Conservation (phyloP, 2,329 filamentous ascomycete species). For the Colletotrichum echinochloae region DNA sequence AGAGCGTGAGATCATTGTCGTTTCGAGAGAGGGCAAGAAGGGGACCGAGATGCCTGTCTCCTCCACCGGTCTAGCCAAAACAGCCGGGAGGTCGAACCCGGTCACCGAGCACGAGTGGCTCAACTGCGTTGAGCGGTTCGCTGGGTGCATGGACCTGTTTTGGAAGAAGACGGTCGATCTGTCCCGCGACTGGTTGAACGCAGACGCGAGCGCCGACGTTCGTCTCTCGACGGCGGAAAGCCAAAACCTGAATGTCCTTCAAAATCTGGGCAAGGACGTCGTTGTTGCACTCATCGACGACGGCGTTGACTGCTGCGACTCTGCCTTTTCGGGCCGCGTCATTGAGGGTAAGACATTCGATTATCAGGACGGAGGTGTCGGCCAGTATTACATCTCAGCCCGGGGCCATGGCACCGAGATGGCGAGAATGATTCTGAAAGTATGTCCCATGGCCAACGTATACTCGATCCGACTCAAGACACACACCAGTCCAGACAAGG, state of each 20-base stretch:
- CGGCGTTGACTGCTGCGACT: slow-evolving; percentile 48
- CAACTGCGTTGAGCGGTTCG: background rate
- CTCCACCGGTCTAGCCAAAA: background rate
- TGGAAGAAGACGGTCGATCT: background rate
- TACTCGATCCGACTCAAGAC: slow-evolving; percentile 45
- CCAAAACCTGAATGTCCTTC: background rate
- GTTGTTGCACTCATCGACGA: slow-evolving; percentile 55
- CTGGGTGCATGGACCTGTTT: background rate
- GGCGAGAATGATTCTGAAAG: slow-evolving; percentile 44
- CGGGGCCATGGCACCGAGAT: slow-evolving; percentile 46
- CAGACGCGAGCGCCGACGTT: background rate
- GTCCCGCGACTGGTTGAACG: background rate
- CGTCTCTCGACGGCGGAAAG: background rate
- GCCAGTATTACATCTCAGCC: slow-evolving; percentile 47
- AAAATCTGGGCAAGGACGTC: slow-evolving; percentile 27
- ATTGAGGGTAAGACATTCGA: slow-evolving; percentile 47
- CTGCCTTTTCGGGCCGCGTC: slow-evolving; percentile 43
- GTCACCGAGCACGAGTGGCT: slow-evolving; percentile 2
- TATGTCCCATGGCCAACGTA: slow-evolving; percentile 46
- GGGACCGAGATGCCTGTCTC: background rate
- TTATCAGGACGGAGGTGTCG: slow-evolving; percentile 38
- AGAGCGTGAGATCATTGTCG: background rate
- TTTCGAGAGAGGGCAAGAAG: background rate
- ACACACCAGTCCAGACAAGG: slow-evolving; percentile 3
- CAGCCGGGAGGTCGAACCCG: background rate